Base-by-base conservation (phyloP, 768 basidiomycete species). In the Kwoniella heveanensis region DNA sequence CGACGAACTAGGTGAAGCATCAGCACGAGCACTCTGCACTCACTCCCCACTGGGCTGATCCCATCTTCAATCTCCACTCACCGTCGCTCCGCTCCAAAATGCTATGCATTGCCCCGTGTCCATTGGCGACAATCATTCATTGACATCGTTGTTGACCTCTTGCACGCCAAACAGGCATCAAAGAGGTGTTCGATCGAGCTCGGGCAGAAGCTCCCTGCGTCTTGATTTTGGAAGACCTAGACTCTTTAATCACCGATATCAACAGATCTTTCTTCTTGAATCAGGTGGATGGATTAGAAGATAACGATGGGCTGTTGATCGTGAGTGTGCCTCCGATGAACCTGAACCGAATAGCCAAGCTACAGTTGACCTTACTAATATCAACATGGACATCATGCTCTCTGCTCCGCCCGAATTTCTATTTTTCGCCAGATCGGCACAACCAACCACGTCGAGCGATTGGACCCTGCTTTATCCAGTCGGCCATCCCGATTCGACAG, bases 241-340 rank as follows among this genome's bases (percentile, higher is more conserved):
- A 93, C 70, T 88, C 88, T 67, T 83, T 91, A 37, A 89, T 93
- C 81, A 90, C 86, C 64, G 85, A 90, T 70, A 54, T 73, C 7
- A 92, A 91, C 72, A 85, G 90, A 29, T 90, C 90, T 1, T 92
- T 90, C 83, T 92, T 92, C 85, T 83, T 93, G 52, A 93, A 93
- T 73, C 88, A 92, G 74, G 64, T 79, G 15, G 91, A 92, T 66
- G 91, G 91, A 0, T 78, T 92, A 30, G 86, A 88, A 73, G 85
- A 86, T 29, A 92, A 92, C 71, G 86, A 91, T 64, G 91, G 91
- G 0, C 68, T 93, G 10, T 84, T 92, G 27, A 81, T 92, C 70
- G 87, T 92, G 47, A 36, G 75, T 66, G 10, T 53, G 19, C n/a
- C n/a, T n/a, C n/a, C n/a, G n/a, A n/a, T n/a, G n/a, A n/a, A n/a